A percentile compares a stretch with the other conserved stretches of the same genome.
Conservation (phyloP, 208 protist species). For the Strigomonas culicis region DNA sequence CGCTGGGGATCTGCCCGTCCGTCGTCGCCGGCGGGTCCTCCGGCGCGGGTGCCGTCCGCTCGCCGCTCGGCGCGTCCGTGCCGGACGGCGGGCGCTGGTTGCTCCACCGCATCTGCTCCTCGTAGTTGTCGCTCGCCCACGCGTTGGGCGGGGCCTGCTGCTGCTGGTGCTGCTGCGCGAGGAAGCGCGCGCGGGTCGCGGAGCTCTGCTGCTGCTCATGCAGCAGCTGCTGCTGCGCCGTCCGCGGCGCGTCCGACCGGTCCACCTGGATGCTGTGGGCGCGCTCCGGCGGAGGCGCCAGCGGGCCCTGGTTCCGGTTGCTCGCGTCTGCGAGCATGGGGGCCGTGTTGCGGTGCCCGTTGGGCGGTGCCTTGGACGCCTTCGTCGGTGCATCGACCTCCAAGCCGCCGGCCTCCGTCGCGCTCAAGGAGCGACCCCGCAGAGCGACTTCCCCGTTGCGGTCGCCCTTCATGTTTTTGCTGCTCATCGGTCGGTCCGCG, state of each 20-base stretch:
- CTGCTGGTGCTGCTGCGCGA: slow-evolving; percentile 1
- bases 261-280: background rate
- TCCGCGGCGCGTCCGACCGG: background rate
- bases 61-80: background rate
- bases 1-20: too few species aligned
- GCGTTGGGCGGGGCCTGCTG: slow-evolving; percentile 5
- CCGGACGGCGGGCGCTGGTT: background rate
- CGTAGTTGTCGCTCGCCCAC: background rate
- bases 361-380: background rate
- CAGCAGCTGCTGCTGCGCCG: background rate
- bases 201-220: slow-evolving; percentile 9
- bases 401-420: too few species aligned
- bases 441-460: too few species aligned
- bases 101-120: background rate
- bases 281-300: background rate
- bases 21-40: too few species aligned
- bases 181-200: slow-evolving; percentile 1
- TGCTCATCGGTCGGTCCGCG: too few species aligned
- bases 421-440: too few species aligned
- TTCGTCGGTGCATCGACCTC: too few species aligned
- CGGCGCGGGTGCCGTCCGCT: too few species aligned
- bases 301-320: too few species aligned
- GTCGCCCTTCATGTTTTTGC: too few species aligned
- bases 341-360: background rate
- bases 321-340: background rate